Percentiles rank a stretch among this genome's conserved stretches.
These are phyloP conservation scores for Cercospora nicotianae DNA, from an alignment of 2,329 filamentous ascomycete species.

Conservation along the genomic window DNA sequence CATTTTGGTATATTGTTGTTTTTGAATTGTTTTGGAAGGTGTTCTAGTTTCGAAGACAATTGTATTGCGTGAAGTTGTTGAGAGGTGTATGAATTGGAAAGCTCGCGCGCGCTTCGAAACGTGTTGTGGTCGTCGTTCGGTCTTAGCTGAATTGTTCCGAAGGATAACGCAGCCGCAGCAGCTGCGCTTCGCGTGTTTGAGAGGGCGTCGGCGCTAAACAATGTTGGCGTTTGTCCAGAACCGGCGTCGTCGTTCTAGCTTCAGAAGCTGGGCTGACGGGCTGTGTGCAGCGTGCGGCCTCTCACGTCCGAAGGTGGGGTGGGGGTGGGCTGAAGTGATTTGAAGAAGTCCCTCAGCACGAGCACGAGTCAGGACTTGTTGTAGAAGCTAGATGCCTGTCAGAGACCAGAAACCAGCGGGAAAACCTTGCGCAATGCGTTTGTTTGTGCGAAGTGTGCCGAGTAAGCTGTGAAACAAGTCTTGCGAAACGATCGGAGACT, in stretches of 20 bases:
- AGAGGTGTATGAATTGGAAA: not conserved
- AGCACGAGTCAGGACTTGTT: not conserved
- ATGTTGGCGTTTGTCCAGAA: not conserved
- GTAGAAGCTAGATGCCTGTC: constrained; percentile 13
- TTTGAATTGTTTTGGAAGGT: too few relatives aligned
- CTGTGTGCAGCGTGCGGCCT: not conserved
- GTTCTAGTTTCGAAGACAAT: too few relatives aligned
- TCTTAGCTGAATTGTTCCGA: not conserved
- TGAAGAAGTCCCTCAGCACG: not conserved
- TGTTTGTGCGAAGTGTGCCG: not conserved
- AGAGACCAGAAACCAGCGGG: not conserved
- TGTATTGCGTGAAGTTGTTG: too few relatives aligned
- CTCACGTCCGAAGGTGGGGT: not conserved
- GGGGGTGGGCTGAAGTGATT: constrained; percentile 1
- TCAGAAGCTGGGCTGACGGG: not conserved
- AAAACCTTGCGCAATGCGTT: not conserved
- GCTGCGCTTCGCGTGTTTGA: not conserved
- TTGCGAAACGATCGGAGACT: not conserved
- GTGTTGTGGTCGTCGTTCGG: not conserved
- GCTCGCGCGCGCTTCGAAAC: not conserved
- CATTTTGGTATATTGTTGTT: not conserved
- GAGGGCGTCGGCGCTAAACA: not conserved
- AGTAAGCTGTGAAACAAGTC: constrained; percentile 12
- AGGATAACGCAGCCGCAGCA: not conserved
- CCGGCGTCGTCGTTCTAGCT: not conserved